These are phyloP conservation scores for Fusarium sp. DNA, from an alignment of 2,329 filamentous ascomycete genomes.

Conservation along the genomic window DNA sequence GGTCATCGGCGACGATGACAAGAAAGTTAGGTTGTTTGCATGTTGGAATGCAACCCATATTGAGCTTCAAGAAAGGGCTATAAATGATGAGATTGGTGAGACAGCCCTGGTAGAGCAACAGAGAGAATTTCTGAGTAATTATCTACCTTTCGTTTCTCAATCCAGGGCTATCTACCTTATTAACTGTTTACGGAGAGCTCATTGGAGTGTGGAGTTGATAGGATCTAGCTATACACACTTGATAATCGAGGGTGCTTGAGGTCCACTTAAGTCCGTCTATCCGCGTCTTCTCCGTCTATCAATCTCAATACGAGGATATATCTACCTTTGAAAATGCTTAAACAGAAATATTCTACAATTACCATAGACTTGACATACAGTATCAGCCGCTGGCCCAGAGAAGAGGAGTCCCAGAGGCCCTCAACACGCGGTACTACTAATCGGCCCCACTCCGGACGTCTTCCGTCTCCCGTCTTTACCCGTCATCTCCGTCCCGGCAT, in stretches of 20 bases:
- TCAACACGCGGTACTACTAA: neutral
- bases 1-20: slow-evolving; percentile 43
- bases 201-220: neutral
- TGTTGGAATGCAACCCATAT: slow-evolving; percentile 47
- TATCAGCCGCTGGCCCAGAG: too few species aligned
- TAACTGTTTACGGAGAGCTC: neutral
- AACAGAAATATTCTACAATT: neutral
- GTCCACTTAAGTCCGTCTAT: slow-evolving; percentile 1
- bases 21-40: slow-evolving; percentile 40
- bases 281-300: neutral
- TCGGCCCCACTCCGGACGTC: neutral
- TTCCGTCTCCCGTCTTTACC: neutral
- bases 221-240: neutral
- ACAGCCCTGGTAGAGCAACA: neutral
- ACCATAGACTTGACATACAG: neutral
- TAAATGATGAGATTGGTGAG: neutral
- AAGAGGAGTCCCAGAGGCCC: neutral
- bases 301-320: neutral
- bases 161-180: neutral
- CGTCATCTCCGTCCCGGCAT: neutral
- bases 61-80: neutral
- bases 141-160: neutral
- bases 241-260: neutral
- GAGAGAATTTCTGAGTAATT: neutral
- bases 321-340: neutral